A percentile compares a stretch with the other conserved stretches of the same genome.
phyloP scores from a whole-genome alignment of 2,329 filamentous ascomycete genomes.

The Didymella glomerata region DNA sequence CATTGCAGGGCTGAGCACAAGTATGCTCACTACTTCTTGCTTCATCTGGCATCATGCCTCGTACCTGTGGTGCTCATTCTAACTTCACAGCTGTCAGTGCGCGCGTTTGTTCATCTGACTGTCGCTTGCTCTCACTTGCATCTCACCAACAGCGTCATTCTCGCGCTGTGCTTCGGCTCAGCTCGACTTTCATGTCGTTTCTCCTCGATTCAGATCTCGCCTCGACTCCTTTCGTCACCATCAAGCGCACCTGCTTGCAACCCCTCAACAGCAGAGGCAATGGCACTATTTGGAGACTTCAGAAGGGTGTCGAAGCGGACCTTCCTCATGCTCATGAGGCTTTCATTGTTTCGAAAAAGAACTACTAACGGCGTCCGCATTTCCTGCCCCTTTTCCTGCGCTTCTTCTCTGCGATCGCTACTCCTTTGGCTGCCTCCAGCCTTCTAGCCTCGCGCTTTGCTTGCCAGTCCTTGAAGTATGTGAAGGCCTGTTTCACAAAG shows the following conservation, averaged over 20 bases:
- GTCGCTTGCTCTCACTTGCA: too few species aligned
- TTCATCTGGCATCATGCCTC: too few species aligned
- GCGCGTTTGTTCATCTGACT: neutral
- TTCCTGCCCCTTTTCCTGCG: neutral
- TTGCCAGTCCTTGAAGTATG: constrained; percentile 18
- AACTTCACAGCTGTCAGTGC: too few species aligned
- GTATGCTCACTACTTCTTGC: neutral
- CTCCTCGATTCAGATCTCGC: neutral
- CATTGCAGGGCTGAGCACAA: neutral
- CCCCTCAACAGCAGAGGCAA: neutral
- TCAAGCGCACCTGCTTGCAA: neutral
- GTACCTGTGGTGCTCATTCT: too few species aligned
- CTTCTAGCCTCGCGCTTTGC: neutral
- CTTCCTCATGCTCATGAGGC: neutral
- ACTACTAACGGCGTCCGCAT: neutral
- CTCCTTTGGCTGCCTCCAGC: neutral
- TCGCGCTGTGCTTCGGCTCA: too few species aligned
- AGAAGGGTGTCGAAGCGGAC: neutral
- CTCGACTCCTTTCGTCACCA: neutral
- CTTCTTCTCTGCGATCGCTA: neutral
- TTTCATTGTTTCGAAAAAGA: neutral
- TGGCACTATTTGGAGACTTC: too few species aligned
- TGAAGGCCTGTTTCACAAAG: constrained; percentile 13
- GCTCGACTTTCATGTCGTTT: too few species aligned
- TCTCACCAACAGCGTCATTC: too few species aligned